phyloP scores from a whole-genome alignment of 495 filamentous ascomycete species.

The Penicillium arizonense region DNA sequence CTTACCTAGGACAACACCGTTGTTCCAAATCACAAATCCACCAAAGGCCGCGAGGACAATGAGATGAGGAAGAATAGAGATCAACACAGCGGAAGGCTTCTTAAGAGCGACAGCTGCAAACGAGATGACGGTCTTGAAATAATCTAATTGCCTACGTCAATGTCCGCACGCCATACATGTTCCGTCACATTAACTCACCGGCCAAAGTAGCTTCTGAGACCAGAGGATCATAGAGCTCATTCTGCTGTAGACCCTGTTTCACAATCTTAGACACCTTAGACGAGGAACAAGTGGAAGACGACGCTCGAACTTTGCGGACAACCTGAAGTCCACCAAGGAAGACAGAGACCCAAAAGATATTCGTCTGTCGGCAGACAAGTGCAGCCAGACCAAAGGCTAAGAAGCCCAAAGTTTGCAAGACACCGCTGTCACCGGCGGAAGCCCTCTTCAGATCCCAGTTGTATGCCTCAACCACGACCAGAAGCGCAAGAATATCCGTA shows the following conservation, averaged over 20 bases:
- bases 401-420: slow-evolving; percentile 37
- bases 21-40: slow-evolving; percentile 80
- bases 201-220: slow-evolving; percentile 53
- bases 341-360: slow-evolving; percentile 90
- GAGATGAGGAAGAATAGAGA: slow-evolving; percentile 63
- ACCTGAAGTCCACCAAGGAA: slow-evolving; percentile 79
- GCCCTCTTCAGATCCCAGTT: slow-evolving; percentile 53
- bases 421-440: slow-evolving; percentile 5
- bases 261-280: slow-evolving; percentile 26
- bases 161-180: not conserved
- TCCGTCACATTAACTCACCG: slow-evolving; percentile 40
- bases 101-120: slow-evolving; percentile 54
- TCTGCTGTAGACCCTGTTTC: slow-evolving; percentile 41
- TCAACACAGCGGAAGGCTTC: slow-evolving; percentile 47
- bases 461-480: slow-evolving; percentile 66
- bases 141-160: slow-evolving; percentile 49
- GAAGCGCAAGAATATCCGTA: slow-evolving; percentile 69
- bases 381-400: slow-evolving; percentile 56
- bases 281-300: slow-evolving; percentile 23
- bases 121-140: slow-evolving; percentile 57
- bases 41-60: slow-evolving; percentile 66
- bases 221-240: slow-evolving; percentile 64
- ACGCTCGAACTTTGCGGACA: slow-evolving; percentile 42
- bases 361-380: slow-evolving; percentile 84
- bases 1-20: slow-evolving; percentile 84